Conservation (phyloP, 148 eudicot genomes). For the Amaranthus cruentus region DNA sequence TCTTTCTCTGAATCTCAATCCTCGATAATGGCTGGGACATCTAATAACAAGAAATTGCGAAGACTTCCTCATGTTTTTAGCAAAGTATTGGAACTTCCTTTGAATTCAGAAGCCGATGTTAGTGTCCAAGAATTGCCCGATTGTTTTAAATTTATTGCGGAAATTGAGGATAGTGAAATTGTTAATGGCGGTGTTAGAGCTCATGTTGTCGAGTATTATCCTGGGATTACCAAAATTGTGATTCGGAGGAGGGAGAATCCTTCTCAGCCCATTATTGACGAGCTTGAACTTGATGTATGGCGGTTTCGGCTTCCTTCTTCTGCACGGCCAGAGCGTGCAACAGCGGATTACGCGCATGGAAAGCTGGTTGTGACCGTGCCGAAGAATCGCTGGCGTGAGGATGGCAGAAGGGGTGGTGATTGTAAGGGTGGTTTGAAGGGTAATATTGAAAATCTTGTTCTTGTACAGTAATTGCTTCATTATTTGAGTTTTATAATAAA, state of each 20-base stretch:
- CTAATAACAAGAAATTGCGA: conserved; percentile 42
- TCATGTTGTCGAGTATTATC: conserved; percentile 49
- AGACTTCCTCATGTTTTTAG: conserved; percentile 69
- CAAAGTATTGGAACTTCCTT: conserved; percentile 62
- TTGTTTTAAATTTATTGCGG: conserved; percentile 37
- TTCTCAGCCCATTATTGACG: conserved; percentile 22
- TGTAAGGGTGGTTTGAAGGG: conserved; percentile 21
- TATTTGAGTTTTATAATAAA: no score
- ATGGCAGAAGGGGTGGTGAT: conserved; percentile 6
- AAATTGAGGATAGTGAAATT: neutral
- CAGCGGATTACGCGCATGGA: conserved; percentile 41
- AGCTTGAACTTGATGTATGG: conserved; percentile 61
- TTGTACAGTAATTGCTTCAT: conserved; percentile 27
- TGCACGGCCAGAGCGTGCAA: conserved; percentile 55
- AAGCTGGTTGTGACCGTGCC: conserved; percentile 64
- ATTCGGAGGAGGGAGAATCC: conserved; percentile 29
- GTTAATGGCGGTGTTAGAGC: conserved; percentile 29
- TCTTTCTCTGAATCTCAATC: no score
- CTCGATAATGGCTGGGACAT: neutral
- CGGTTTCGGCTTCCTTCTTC: conserved; percentile 53
- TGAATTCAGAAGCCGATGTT: conserved; percentile 60
- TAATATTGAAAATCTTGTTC: conserved; percentile 23
- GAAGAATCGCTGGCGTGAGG: conserved; percentile 30
- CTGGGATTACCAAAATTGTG: conserved; percentile 59
- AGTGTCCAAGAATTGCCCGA: conserved; percentile 39